These are phyloP conservation scores for Emergomyces pasteurianus DNA, from an alignment of 2,329 filamentous ascomycete species.

Conservation along the genomic window DNA sequence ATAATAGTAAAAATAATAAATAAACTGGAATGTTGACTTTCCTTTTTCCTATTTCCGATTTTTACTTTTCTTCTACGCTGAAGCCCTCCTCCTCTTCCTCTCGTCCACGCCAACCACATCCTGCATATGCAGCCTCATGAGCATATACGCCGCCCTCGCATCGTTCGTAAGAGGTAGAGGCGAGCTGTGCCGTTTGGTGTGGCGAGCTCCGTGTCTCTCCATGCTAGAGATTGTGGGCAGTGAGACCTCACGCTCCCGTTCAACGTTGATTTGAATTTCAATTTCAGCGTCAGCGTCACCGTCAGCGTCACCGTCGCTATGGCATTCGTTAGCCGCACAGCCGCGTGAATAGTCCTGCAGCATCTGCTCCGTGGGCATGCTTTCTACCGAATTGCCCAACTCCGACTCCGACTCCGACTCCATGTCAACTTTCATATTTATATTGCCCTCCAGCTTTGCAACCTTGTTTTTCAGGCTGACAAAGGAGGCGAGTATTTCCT, in stretches of 20 bases:
- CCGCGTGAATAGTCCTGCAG: conserved; percentile 7
- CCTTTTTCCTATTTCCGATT: background rate
- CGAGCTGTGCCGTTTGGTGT: conserved; percentile 13
- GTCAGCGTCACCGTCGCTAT: conserved; percentile 2
- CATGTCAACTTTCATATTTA: background rate
- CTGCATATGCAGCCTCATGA: conserved; percentile 24
- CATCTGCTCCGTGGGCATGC: conserved; percentile 4
- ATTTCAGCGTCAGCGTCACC: conserved; percentile 4
- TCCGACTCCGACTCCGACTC: background rate
- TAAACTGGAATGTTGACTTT: no score
- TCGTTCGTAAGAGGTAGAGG: conserved; percentile 16
- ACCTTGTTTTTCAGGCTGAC: conserved; percentile 8
- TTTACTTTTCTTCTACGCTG: conserved; percentile 1
- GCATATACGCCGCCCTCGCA: conserved; percentile 27
- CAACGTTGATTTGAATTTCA: conserved; percentile 4
- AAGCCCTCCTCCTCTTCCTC: conserved; percentile 11
- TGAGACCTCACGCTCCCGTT: background rate
- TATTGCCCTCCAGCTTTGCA: conserved; percentile 5
- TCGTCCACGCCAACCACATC: conserved; percentile 16
- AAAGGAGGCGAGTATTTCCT: conserved; percentile 15
- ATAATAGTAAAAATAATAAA: no score
- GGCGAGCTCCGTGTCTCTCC: conserved; percentile 7
- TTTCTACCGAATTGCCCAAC: conserved; percentile 1
- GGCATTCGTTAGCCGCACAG: background rate
- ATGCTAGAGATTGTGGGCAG: background rate